Evolutionary conservation across 1,284 basidiomycete genomes (phyloP).

Genomic region (Ustilago cynodontis): DNA sequence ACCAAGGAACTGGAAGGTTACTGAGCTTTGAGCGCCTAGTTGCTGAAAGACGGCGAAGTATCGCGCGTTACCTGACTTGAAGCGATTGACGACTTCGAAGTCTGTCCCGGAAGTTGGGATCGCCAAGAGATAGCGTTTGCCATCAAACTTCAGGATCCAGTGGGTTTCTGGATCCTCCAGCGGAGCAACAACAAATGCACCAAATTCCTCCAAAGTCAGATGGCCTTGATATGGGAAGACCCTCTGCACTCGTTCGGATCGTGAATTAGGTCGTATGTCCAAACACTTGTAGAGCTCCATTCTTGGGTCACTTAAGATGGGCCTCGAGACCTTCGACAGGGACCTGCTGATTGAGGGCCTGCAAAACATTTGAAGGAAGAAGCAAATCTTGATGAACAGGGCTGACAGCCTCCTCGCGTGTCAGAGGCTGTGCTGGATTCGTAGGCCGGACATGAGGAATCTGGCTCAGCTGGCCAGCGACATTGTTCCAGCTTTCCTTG

Average conservation of each 20-base stretch:
- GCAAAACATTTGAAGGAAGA: not conserved
- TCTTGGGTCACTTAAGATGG: not conserved
- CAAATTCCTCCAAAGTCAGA: not conserved
- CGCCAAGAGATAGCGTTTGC: not conserved
- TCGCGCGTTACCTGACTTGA: not conserved
- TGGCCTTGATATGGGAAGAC: not conserved
- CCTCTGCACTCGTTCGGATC: not conserved
- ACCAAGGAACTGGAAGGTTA: slow-evolving; percentile 2
- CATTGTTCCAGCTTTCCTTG: not conserved
- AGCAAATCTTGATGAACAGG: not conserved
- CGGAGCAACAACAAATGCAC: not conserved
- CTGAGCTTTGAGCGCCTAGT: not conserved
- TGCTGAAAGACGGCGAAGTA: not conserved
- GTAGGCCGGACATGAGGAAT: not conserved
- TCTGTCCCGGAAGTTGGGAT: not conserved
- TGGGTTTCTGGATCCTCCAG: not conserved
- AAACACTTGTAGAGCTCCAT: not conserved
- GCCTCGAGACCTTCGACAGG: not conserved
- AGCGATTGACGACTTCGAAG: not conserved
- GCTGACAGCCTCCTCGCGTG: too few relatives aligned
- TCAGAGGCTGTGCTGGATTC: too few relatives aligned
- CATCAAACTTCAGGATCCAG: not conserved
- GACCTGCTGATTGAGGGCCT: not conserved
- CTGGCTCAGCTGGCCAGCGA: not conserved
- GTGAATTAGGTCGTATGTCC: not conserved